Conservation (phyloP, 108 stramenopile genomes). For the Cyclotella baltica region DNA sequence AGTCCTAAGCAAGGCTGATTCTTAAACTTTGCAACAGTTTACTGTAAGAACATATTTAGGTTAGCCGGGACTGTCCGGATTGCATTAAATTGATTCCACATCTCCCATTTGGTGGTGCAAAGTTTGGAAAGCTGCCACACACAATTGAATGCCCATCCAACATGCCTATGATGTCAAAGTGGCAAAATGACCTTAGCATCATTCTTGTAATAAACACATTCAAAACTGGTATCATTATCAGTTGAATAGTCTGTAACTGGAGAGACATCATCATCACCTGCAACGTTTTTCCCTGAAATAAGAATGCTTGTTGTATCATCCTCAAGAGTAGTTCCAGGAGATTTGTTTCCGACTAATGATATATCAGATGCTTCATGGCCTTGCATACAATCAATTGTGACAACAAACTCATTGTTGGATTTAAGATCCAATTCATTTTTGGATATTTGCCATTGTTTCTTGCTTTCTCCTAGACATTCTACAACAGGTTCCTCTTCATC, state of each 20-base stretch:
- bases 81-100: too few species aligned
- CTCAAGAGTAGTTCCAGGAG: not conserved
- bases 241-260: slow-evolving; percentile 3
- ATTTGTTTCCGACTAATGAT: not conserved
- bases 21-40: too few species aligned
- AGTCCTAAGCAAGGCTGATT: too few species aligned
- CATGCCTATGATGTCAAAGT: not conserved
- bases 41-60: too few species aligned
- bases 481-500: not conserved
- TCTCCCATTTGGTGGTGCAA: too few species aligned
- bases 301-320: too few species aligned
- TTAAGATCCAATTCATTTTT: slow-evolving; percentile 7
- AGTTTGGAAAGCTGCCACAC: too few species aligned
- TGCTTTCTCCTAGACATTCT: not conserved
- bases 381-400: not conserved
- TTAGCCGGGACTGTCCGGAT: too few species aligned
- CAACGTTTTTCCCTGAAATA: too few species aligned
- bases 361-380: not conserved
- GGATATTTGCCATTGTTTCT: not conserved
- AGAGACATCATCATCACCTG: not conserved
- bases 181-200: not conserved
- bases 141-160: too few species aligned
- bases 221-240: not conserved
- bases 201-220: not conserved
- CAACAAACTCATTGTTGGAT: slow-evolving; percentile 11